A percentile compares a stretch with the other conserved stretches of the same genome.
These are phyloP conservation scores for Comarum palustre DNA, from an alignment of 306 rosid species.

Conservation along the genomic window DNA sequence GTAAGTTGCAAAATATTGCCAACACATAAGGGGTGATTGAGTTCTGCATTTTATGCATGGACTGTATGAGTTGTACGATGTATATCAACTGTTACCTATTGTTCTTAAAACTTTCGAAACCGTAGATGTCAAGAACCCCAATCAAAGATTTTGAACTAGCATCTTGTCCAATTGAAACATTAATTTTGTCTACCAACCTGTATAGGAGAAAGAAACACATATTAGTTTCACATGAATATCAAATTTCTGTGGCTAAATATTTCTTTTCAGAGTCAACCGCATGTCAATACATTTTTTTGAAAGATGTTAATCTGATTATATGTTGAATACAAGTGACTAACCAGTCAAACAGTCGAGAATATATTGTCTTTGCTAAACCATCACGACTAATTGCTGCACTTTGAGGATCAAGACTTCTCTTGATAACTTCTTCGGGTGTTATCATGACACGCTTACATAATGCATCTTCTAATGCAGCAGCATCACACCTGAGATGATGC, in stretches of 20 bases:
- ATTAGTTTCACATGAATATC: constrained; percentile 25
- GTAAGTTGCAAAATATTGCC: constrained; percentile 48
- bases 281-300: neutral
- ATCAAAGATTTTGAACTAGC: constrained; percentile 73
- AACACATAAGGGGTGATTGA: constrained; percentile 27
- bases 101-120: constrained; percentile 93
- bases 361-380: constrained; percentile 90
- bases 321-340: constrained; percentile 26
- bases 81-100: constrained; percentile 68
- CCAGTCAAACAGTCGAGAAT: constrained; percentile 97
- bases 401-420: constrained; percentile 93
- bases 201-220: constrained; percentile 9
- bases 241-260: constrained; percentile 17
- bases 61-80: neutral
- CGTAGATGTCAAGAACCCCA: constrained; percentile 98
- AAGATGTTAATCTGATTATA: neutral
- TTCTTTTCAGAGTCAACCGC: constrained; percentile 10
- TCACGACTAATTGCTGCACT: constrained; percentile 87
- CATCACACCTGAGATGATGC: constrained; percentile 66
- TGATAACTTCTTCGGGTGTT: constrained; percentile 98
- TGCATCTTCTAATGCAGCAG: constrained; percentile 76
- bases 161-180: constrained; percentile 92
- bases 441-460: constrained; percentile 96
- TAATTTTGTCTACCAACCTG: constrained; percentile 98
- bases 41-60: constrained; percentile 25